phyloP scores from a whole-genome alignment of 495 filamentous ascomycete genomes.

The Trichocladium uniseriatum region DNA sequence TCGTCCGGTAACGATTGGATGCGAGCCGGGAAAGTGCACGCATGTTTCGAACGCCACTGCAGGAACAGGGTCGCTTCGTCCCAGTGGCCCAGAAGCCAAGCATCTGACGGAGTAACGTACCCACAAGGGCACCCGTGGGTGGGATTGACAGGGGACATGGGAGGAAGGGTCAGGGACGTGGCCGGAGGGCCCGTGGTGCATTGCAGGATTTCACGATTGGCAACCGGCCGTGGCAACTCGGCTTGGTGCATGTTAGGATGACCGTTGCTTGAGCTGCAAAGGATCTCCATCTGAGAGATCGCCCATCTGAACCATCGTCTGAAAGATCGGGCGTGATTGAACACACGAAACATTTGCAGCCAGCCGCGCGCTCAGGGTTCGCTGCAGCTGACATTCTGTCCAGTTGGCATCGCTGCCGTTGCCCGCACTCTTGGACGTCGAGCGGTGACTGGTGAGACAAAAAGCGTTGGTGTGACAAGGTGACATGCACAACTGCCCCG shows the following conservation, averaged over 20 bases:
- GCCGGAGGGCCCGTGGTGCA: background rate
- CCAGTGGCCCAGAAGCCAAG: slow-evolving; percentile 5
- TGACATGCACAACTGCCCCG: background rate
- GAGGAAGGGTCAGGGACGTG: background rate
- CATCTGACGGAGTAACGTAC: background rate
- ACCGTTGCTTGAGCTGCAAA: background rate
- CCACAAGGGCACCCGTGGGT: background rate
- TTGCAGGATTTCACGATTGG: too few species aligned
- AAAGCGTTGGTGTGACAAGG: slow-evolving; percentile 8
- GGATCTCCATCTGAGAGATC: background rate
- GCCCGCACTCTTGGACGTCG: slow-evolving; percentile 1
- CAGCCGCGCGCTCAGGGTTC: slow-evolving; percentile 4
- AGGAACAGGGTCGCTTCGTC: slow-evolving; percentile 8
- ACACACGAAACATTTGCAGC: background rate
- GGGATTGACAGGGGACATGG: background rate
- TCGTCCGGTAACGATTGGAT: slow-evolving; percentile 20
- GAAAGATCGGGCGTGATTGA: background rate
- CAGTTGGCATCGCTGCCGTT: background rate
- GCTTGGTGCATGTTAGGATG: too few species aligned
- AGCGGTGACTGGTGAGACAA: slow-evolving; percentile 5
- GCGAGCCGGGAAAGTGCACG: background rate
- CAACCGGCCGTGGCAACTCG: background rate
- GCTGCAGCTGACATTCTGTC: background rate
- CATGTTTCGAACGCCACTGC: slow-evolving; percentile 23
- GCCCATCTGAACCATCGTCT: too few species aligned